A percentile compares a stretch with the other conserved stretches of the same genome.
Evolutionary conservation across 2,329 filamentous ascomycete genomes (phyloP).

Genomic region (Acephala macrosclerotiorum): DNA sequence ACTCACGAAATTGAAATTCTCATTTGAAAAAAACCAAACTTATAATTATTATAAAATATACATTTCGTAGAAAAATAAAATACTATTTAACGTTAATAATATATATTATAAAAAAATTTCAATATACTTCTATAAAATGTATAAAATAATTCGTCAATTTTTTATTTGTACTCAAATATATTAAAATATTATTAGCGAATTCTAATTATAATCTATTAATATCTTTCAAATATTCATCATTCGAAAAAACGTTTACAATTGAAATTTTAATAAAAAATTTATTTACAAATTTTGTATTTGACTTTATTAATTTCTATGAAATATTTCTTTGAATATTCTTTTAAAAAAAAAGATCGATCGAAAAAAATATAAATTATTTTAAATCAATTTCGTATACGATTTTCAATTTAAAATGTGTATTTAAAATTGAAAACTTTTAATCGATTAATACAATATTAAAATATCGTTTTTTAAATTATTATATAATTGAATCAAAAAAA

Average conservation of each 20-base stretch:
- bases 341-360: background rate
- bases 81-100: background rate
- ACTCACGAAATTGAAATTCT: background rate
- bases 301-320: background rate
- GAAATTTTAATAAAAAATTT: background rate
- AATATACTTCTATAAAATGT: background rate
- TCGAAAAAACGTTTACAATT: background rate
- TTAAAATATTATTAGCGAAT: background rate
- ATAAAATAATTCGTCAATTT: background rate
- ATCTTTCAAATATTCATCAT: background rate
- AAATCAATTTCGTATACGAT: background rate
- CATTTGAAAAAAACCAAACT: background rate
- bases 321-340: background rate
- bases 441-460: background rate
- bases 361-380: background rate
- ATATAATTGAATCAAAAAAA: background rate
- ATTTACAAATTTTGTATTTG: background rate
- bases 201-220: background rate
- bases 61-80: no score
- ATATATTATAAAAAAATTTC: background rate
- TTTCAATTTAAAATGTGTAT: background rate
- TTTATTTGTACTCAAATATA: background rate
- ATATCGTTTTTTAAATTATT: background rate
- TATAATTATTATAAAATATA: background rate
- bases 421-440: constrained; percentile 3